These are phyloP conservation scores for Lipomyces orientalis DNA, from an alignment of 805 yeast species.

Conservation along the genomic window DNA sequence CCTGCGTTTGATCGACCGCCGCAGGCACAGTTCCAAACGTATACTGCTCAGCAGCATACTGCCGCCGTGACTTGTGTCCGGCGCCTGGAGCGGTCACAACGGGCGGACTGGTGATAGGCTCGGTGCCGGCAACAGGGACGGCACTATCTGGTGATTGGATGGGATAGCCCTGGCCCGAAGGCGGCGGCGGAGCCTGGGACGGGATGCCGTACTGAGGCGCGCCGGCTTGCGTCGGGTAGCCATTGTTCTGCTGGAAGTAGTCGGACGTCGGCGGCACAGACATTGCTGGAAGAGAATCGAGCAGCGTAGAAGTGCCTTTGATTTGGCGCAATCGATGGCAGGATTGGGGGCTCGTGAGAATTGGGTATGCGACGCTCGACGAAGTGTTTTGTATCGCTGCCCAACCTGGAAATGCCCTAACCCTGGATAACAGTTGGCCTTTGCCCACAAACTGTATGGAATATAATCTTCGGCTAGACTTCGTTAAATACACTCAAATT, in stretches of 20 bases:
- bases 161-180: conserved; percentile 7
- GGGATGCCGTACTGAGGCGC: conserved; percentile 26
- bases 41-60: conserved; percentile 57
- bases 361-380: background rate
- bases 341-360: background rate
- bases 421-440: conserved; percentile 19
- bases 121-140: background rate
- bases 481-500: background rate
- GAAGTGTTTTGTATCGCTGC: conserved; percentile 1
- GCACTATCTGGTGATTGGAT: conserved; percentile 4
- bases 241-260: conserved; percentile 21
- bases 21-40: conserved; percentile 45
- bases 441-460: background rate
- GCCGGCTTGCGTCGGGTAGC: conserved; percentile 2
- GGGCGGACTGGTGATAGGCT: background rate
- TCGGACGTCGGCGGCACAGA: conserved; percentile 23
- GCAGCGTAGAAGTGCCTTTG: background rate
- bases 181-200: conserved; percentile 21
- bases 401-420: background rate
- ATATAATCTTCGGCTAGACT: background rate
- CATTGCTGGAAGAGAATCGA: conserved; percentile 6
- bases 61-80: conserved; percentile 47
- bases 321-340: background rate
- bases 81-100: conserved; percentile 11
- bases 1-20: conserved; percentile 29